Percentiles rank a stretch among this genome's conserved stretches.
These are phyloP conservation scores for Rhodotorula kratochvilovae DNA, from an alignment of 768 basidiomycete species.

Conservation along the genomic window DNA sequence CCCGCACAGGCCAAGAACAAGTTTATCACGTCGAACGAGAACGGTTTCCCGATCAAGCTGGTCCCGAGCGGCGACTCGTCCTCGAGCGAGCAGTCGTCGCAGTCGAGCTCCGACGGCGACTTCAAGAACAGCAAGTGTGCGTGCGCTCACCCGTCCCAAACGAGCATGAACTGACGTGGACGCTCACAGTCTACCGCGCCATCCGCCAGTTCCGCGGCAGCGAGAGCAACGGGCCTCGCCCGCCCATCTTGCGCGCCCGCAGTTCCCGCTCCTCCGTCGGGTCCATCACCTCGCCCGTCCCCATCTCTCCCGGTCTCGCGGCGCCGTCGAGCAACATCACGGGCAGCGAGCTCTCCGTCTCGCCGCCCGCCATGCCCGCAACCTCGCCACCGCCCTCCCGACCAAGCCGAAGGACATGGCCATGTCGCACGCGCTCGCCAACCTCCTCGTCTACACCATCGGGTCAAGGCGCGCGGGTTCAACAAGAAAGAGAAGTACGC, in stretches of 20 bases:
- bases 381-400: neutral
- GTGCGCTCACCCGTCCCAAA: neutral
- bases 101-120: slow-evolving; percentile 40
- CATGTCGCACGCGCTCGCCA: slow-evolving; percentile 69
- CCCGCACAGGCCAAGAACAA: slow-evolving; percentile 69
- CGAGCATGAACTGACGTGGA: neutral
- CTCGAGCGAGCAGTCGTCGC: slow-evolving; percentile 15
- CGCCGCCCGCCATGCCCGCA: neutral
- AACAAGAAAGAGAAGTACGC: slow-evolving; percentile 80
- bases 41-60: slow-evolving; percentile 21
- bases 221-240: slow-evolving; percentile 5
- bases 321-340: slow-evolving; percentile 4
- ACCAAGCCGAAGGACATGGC: slow-evolving; percentile 31
- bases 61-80: slow-evolving; percentile 20
- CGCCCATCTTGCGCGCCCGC: slow-evolving; percentile 5
- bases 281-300: neutral
- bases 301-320: slow-evolving; percentile 2
- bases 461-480: slow-evolving; percentile 74
- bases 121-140: slow-evolving; percentile 36
- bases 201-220: slow-evolving; percentile 25
- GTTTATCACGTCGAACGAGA: slow-evolving; percentile 51
- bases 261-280: slow-evolving; percentile 1
- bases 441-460: slow-evolving; percentile 84
- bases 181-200: slow-evolving; percentile 25
- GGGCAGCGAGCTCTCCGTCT: slow-evolving; percentile 2